phyloP scores from a whole-genome alignment of 2,329 filamentous ascomycete genomes.

The Emmonsia crescens region DNA sequence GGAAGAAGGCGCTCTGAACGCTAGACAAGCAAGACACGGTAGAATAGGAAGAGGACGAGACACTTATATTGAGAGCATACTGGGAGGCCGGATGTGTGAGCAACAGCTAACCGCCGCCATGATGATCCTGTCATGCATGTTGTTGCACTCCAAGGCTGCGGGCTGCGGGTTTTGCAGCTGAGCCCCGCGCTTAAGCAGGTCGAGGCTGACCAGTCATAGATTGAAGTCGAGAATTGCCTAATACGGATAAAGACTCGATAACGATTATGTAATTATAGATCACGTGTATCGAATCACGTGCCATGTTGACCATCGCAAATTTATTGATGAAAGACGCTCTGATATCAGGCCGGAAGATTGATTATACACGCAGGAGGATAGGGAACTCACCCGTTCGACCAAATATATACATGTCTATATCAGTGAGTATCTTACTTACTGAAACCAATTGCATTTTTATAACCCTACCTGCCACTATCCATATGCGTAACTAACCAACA shows the following conservation, averaged over 20 bases:
- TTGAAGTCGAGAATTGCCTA: background rate
- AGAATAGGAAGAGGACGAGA: background rate
- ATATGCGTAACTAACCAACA: background rate
- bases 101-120: background rate
- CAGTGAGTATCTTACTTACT: background rate
- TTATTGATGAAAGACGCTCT: background rate
- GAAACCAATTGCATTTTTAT: background rate
- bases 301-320: background rate
- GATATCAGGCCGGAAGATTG: too few relatives aligned
- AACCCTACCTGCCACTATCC: background rate
- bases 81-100: background rate
- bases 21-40: background rate
- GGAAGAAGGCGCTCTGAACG: background rate
- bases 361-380: background rate
- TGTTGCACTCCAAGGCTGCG: background rate
- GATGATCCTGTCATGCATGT: background rate
- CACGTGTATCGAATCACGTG: background rate
- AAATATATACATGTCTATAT: background rate
- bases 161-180: background rate
- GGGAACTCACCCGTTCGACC: background rate
- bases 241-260: too few relatives aligned
- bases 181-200: background rate
- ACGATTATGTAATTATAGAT: too few relatives aligned
- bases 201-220: background rate
- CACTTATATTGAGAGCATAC: background rate